Conservation (phyloP, 345 rosid genomes). For the Ceriops zippeliana region DNA sequence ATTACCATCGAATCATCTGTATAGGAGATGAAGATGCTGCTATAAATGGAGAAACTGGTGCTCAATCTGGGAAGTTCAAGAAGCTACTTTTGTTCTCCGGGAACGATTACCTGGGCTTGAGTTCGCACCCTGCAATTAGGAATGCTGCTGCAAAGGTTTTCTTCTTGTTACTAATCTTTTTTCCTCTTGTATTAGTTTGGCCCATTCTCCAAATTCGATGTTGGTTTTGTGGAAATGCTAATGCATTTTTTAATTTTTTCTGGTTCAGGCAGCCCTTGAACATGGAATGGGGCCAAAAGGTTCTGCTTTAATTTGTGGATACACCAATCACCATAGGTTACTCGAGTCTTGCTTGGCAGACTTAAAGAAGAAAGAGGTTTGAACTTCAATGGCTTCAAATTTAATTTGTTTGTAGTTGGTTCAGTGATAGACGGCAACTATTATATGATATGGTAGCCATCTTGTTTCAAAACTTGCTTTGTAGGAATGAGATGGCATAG, state of each 20-base stretch:
- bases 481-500: background rate
- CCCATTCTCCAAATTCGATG: background rate
- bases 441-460: background rate
- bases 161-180: constrained; percentile 9
- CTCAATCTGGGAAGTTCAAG: constrained; percentile 35
- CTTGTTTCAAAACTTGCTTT: background rate
- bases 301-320: constrained; percentile 90
- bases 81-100: constrained; percentile 84
- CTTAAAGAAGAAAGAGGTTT: constrained; percentile 88
- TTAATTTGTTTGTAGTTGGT: background rate
- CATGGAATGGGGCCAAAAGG: constrained; percentile 99
- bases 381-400: background rate
- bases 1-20: background rate
- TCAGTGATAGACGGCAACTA: background rate
- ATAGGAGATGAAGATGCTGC: constrained; percentile 57
- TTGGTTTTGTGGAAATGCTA: background rate
- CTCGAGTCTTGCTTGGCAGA: constrained; percentile 82
- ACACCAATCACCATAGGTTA: constrained; percentile 75
- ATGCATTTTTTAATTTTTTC: constrained; percentile 3
- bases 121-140: constrained; percentile 79
- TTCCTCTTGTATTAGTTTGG: background rate
- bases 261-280: constrained; percentile 65
- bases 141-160: constrained; percentile 74
- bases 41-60: constrained; percentile 30
- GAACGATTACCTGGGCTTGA: constrained; percentile 92